Evolutionary conservation across 2,329 filamentous ascomycete species (phyloP).

Genomic region (Parasarocladium wereldwijsianum): DNA sequence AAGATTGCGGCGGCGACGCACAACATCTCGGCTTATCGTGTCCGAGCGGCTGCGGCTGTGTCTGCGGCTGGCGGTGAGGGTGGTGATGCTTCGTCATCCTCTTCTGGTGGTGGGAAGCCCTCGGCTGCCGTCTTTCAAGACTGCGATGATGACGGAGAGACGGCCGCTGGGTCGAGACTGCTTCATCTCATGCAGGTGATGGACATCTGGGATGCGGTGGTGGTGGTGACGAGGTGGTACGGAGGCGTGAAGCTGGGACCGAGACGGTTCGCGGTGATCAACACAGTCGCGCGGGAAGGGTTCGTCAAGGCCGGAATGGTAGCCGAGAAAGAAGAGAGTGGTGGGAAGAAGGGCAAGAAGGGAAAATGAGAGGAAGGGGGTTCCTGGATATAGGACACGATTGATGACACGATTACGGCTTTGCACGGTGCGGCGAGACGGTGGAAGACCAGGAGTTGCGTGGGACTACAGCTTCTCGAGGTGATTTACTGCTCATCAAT

Average conservation of each 20-base stretch:
- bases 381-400: neutral
- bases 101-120: too few species aligned
- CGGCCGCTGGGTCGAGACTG: slow-evolving; percentile 72
- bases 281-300: slow-evolving; percentile 69
- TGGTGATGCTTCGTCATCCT: too few species aligned
- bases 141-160: slow-evolving; percentile 92
- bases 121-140: slow-evolving; percentile 56
- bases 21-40: slow-evolving; percentile 91
- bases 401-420: too few species aligned
- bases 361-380: slow-evolving; percentile 22
- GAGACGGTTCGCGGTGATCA: slow-evolving; percentile 81
- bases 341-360: slow-evolving; percentile 26
- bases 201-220: slow-evolving; percentile 84
- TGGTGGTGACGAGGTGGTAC: slow-evolving; percentile 92
- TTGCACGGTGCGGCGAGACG: too few species aligned
- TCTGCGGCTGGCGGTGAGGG: slow-evolving; percentile 12
- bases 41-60: slow-evolving; percentile 42
- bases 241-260: slow-evolving; percentile 82
- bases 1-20: slow-evolving; percentile 79
- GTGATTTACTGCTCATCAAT: too few species aligned
- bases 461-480: too few species aligned
- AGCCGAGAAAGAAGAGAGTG: slow-evolving; percentile 31
- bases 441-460: neutral
- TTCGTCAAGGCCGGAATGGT: slow-evolving; percentile 64
- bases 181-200: slow-evolving; percentile 88